phyloP scores from a whole-genome alignment of 2,329 filamentous ascomycete genomes.

The Penicillium concentricum region DNA sequence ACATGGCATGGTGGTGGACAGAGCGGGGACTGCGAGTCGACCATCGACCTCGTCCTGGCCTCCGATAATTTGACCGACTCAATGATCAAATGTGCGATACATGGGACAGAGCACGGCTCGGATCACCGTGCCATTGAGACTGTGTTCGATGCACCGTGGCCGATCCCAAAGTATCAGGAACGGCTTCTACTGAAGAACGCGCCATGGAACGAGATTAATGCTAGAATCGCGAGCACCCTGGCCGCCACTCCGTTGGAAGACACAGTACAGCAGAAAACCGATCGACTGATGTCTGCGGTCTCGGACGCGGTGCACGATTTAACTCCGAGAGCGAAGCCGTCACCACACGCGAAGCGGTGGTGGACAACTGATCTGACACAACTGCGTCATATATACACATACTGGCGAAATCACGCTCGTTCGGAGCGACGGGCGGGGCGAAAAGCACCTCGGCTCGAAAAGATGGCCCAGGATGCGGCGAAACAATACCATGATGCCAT shows the following conservation, averaged over 20 bases:
- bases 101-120: constrained; percentile 24
- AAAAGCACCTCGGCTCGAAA: constrained; percentile 28
- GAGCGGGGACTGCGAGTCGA: constrained; percentile 19
- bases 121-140: constrained; percentile 35
- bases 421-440: constrained; percentile 11
- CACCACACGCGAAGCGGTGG: constrained; percentile 23
- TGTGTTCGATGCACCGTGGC: constrained; percentile 25
- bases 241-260: constrained; percentile 11
- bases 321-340: constrained; percentile 20
- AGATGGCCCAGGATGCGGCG: constrained; percentile 12
- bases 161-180: constrained; percentile 11
- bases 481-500: constrained; percentile 22
- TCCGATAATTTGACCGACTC: constrained; percentile 18
- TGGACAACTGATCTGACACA: constrained; percentile 23
- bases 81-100: constrained; percentile 17
- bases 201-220: constrained; percentile 23
- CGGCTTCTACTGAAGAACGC: constrained; percentile 24
- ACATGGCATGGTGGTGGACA: constrained; percentile 31
- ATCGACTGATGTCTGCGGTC: no score
- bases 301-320: constrained; percentile 9
- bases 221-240: constrained; percentile 13
- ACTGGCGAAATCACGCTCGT: constrained; percentile 16
- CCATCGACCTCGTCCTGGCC: constrained; percentile 19
- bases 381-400: constrained; percentile 16
- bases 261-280: constrained; percentile 9